phyloP scores from a whole-genome alignment of 345 rosid species.

The Pistacia integerrima region DNA sequence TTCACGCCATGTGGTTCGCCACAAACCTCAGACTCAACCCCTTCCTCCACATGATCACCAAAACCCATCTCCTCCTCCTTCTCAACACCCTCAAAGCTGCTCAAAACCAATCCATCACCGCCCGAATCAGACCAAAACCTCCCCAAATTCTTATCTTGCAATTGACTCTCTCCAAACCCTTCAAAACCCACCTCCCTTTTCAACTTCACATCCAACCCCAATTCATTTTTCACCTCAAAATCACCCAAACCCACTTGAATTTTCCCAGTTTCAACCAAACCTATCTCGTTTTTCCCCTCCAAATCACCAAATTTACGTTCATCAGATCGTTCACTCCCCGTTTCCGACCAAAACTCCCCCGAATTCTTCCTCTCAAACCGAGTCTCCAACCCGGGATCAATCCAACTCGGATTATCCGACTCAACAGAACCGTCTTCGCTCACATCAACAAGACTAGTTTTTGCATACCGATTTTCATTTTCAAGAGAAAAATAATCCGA shows the following conservation, averaged over 20 bases:
- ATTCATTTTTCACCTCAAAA: slow-evolving; percentile 28
- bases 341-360: slow-evolving; percentile 86
- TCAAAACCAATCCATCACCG: slow-evolving; percentile 36
- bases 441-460: slow-evolving; percentile 27
- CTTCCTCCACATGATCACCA: slow-evolving; percentile 22
- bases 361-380: slow-evolving; percentile 45
- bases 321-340: slow-evolving; percentile 78
- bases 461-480: slow-evolving; percentile 40
- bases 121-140: slow-evolving; percentile 46
- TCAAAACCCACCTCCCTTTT: slow-evolving; percentile 20
- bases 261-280: slow-evolving; percentile 31
- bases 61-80: slow-evolving; percentile 28
- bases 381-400: slow-evolving; percentile 67
- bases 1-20: slow-evolving; percentile 25
- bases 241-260: slow-evolving; percentile 18
- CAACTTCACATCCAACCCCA: slow-evolving; percentile 21
- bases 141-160: slow-evolving; percentile 30
- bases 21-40: slow-evolving; percentile 24
- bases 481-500: slow-evolving; percentile 79
- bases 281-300: slow-evolving; percentile 38
- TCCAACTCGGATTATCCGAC: slow-evolving; percentile 92
- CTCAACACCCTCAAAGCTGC: slow-evolving; percentile 32
- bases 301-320: slow-evolving; percentile 51
- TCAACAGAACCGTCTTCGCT: slow-evolving; percentile 57
- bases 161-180: slow-evolving; percentile 32